These are phyloP conservation scores for Teratosphaeria pseudoeucalypti DNA, from an alignment of 2,329 filamentous ascomycete genomes.

Conservation along the genomic window DNA sequence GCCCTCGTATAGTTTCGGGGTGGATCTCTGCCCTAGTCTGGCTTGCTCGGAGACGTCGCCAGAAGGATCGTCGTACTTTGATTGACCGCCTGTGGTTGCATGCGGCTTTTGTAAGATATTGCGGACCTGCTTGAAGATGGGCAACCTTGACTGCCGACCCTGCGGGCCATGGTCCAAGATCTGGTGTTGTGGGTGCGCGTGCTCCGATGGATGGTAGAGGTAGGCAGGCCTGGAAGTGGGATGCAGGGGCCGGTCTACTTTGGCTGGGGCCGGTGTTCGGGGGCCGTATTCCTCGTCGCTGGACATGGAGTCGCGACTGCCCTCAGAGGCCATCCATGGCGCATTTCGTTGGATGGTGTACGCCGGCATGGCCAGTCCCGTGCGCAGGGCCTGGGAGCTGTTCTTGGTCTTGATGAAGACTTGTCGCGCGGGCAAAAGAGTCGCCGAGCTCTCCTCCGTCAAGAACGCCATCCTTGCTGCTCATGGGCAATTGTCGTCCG, in stretches of 20 bases:
- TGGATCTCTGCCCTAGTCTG: conserved; percentile 9
- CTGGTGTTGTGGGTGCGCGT: conserved; percentile 13
- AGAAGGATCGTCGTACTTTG: conserved; percentile 13
- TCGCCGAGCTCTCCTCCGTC: conserved; percentile 3
- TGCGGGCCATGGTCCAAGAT: conserved; percentile 17
- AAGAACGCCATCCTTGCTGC: conserved; percentile 2
- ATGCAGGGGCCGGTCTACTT: background rate
- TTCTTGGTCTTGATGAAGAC: conserved; percentile 7
- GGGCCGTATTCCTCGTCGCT: conserved; percentile 22
- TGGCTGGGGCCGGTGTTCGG: background rate
- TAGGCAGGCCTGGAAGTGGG: background rate
- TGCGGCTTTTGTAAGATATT: conserved; percentile 23
- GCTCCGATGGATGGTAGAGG: conserved; percentile 7
- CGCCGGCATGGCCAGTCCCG: conserved; percentile 26
- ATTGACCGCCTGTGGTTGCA: conserved; percentile 7
- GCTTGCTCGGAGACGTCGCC: conserved; percentile 8
- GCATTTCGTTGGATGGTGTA: conserved; percentile 25
- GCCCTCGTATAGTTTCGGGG: conserved; percentile 10
- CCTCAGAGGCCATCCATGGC: conserved; percentile 12
- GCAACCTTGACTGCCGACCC: conserved; percentile 16
- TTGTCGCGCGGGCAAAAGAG: conserved; percentile 4
- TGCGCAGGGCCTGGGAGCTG: conserved; percentile 5
- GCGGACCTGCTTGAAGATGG: conserved; percentile 25
- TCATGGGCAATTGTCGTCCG: background rate
- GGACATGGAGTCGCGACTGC: background rate